Conservation (phyloP, 371 early-diverging fungal species). For the Apophysomyces elegans region DNA sequence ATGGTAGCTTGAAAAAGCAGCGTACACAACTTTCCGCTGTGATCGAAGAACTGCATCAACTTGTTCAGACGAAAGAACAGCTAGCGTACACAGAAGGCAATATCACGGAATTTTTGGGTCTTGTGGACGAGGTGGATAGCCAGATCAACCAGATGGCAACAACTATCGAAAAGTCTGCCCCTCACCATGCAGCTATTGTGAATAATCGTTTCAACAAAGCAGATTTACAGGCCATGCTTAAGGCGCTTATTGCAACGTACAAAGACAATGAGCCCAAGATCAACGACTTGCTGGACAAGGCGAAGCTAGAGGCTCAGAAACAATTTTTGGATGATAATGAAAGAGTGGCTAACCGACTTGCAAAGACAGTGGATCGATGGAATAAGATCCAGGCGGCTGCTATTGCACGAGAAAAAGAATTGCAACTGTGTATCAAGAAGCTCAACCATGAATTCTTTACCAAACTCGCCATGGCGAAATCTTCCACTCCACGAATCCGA, state of each 20-base stretch:
- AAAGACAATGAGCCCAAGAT: constrained; percentile 47
- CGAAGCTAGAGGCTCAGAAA: constrained; percentile 32
- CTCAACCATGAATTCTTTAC: constrained; percentile 52
- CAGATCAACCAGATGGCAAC: constrained; percentile 32
- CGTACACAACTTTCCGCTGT: constrained; percentile 30
- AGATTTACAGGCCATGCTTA: constrained; percentile 54
- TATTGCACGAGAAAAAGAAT: constrained; percentile 34
- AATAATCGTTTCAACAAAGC: constrained; percentile 46
- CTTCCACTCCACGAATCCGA: constrained; percentile 14
- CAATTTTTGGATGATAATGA: constrained; percentile 35
- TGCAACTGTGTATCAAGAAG: constrained; percentile 40
- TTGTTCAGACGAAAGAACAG: constrained; percentile 39
- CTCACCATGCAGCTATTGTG: constrained; percentile 39
- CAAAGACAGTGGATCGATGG: constrained; percentile 46
- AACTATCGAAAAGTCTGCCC: constrained; percentile 47
- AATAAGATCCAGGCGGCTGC: constrained; percentile 41
- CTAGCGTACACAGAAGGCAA: constrained; percentile 51
- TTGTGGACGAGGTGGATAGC: constrained; percentile 41
- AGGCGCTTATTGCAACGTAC: constrained; percentile 51
- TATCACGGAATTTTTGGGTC: constrained; percentile 31
- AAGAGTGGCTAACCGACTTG: constrained; percentile 43
- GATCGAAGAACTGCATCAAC: constrained; percentile 37
- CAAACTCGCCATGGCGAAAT: constrained; percentile 46
- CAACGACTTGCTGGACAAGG: constrained; percentile 35
- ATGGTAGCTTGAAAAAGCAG: constrained; percentile 38